phyloP scores from a whole-genome alignment of 345 rosid species.

The Diplotaxis tenuifolia region DNA sequence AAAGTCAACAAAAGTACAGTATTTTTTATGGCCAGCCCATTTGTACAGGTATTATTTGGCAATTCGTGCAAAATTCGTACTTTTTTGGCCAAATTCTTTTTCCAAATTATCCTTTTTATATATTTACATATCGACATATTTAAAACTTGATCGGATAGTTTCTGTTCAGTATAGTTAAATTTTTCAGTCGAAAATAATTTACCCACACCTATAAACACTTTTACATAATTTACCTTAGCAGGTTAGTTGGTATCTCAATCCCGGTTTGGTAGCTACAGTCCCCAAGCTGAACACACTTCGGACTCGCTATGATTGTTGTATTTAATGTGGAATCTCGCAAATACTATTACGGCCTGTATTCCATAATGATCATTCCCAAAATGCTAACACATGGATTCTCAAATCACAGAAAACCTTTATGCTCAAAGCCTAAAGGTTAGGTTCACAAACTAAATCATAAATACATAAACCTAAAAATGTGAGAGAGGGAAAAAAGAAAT shows the following conservation, averaged over 20 bases:
- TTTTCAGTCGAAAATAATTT: background rate
- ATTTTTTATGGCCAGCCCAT: no score
- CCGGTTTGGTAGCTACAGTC: constrained; percentile 1
- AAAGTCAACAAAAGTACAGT: no score
- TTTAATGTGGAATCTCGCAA: background rate
- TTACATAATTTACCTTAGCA: background rate
- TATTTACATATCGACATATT: background rate
- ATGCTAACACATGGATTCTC: background rate
- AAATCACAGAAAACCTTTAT: background rate
- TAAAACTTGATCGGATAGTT: background rate
- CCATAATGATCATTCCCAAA: background rate
- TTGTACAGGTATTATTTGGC: no score
- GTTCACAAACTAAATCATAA: background rate
- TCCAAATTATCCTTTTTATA: no score
- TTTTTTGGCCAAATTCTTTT: no score
- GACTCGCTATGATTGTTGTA: background rate
- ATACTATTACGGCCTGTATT: background rate
- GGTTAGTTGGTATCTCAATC: background rate
- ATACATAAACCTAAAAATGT: background rate
- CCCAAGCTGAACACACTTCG: background rate
- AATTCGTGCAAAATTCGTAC: no score
- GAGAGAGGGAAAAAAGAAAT: background rate
- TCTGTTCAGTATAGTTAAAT: background rate
- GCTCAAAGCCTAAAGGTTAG: background rate
- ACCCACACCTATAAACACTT: background rate